Conservation (phyloP, 352 stramenopile genomes). For the Pythium sukuiense region DNA sequence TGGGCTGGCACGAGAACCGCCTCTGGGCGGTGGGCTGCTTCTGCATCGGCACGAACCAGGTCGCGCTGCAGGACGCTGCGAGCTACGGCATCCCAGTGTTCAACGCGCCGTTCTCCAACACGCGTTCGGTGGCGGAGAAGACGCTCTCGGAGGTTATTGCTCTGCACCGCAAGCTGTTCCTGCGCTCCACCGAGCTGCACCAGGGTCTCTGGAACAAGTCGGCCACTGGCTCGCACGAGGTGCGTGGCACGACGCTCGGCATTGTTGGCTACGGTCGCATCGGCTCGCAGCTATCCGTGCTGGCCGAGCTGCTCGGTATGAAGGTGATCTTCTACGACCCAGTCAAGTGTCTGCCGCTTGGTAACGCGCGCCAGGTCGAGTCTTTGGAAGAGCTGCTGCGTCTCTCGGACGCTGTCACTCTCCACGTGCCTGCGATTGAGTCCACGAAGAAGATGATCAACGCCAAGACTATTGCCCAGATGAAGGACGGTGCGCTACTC, state of each 20-base stretch:
- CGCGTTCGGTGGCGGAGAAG: slow-evolving; percentile 83
- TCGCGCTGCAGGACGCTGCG: slow-evolving; percentile 59
- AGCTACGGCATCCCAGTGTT: slow-evolving; percentile 75
- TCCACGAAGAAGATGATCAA: slow-evolving; percentile 93
- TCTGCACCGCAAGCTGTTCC: slow-evolving; percentile 81
- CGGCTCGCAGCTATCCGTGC: slow-evolving; percentile 78
- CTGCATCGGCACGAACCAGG: slow-evolving; percentile 85
- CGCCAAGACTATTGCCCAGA: slow-evolving; percentile 79
- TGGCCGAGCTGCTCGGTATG: slow-evolving; percentile 91
- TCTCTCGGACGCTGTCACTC: slow-evolving; percentile 90
- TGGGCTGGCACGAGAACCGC: slow-evolving; percentile 78
- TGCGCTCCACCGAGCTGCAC: slow-evolving; percentile 76
- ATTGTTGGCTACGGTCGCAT: slow-evolving; percentile 85
- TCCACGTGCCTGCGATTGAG: slow-evolving; percentile 96
- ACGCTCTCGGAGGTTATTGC: slow-evolving; percentile 81
- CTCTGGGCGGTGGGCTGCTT: slow-evolving; percentile 83
- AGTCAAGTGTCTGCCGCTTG: slow-evolving; percentile 77
- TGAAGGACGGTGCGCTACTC: slow-evolving; percentile 92
- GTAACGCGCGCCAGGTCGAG: slow-evolving; percentile 82
- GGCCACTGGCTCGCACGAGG: slow-evolving; percentile 73
- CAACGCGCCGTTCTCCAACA: slow-evolving; percentile 87
- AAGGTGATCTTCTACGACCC: slow-evolving; percentile 94
- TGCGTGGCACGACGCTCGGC: slow-evolving; percentile 77
- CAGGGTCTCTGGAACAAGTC: slow-evolving; percentile 80
- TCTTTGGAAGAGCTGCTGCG: slow-evolving; percentile 82